These are phyloP conservation scores for Viola pubescens DNA, from an alignment of 441 rosid genomes.

Conservation along the genomic window DNA sequence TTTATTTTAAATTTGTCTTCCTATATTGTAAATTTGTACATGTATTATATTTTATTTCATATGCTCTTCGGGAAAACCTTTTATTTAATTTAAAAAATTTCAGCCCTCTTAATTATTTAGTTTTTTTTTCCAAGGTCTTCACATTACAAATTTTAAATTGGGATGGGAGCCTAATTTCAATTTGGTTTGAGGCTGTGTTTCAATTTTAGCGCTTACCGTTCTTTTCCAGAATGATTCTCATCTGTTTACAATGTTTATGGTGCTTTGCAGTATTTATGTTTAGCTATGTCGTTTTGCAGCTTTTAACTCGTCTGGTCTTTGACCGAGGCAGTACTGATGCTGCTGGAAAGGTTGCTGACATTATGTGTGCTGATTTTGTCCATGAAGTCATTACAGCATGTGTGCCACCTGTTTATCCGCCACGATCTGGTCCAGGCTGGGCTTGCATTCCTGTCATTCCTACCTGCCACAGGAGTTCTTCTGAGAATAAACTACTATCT, in stretches of 20 bases:
- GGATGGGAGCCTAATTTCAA: too few relatives aligned
- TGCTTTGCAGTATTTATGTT: conserved; percentile 14
- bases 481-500: conserved; percentile 61
- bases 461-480: conserved; percentile 37
- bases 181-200: background rate
- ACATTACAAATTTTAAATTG: too few relatives aligned
- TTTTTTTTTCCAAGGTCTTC: too few relatives aligned
- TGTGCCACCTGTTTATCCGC: conserved; percentile 97
- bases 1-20: background rate
- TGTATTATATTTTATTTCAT: too few relatives aligned
- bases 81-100: too few relatives aligned
- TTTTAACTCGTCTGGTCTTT: conserved; percentile 92
- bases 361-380: conserved; percentile 97
- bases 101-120: too few relatives aligned
- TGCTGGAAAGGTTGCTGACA: conserved; percentile 92
- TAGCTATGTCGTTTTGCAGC: conserved; percentile 43
- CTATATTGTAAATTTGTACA: background rate
- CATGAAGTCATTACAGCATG: conserved; percentile 98
- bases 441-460: conserved; percentile 89
- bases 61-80: too few relatives aligned
- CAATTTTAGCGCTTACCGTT: background rate
- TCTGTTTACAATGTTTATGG: background rate
- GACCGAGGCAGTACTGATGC: conserved; percentile 97
- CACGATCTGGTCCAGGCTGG: conserved; percentile 96
- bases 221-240: background rate